Conservation (phyloP, 345 rosid species). For the Hibiscus trionum region DNA sequence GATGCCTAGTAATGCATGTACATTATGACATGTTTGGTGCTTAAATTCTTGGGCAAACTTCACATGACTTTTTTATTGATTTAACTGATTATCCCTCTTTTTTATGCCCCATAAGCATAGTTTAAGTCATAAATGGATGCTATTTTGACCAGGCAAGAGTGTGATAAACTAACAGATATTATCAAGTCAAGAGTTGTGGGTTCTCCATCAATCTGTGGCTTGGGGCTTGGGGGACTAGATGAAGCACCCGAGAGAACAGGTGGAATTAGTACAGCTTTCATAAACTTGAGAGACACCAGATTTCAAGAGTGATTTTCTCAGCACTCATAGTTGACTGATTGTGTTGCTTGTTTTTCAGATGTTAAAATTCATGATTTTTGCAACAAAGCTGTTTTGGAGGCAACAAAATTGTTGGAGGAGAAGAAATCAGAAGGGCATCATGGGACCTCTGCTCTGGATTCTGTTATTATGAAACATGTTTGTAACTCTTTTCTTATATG, state of each 20-base stretch:
- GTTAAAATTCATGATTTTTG: slow-evolving; percentile 36
- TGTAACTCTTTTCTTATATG: slow-evolving; percentile 18
- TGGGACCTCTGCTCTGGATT: slow-evolving; percentile 28
- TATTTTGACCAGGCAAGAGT: slow-evolving; percentile 69
- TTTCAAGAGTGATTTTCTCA: neutral
- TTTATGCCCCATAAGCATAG: neutral
- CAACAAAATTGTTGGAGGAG: slow-evolving; percentile 68
- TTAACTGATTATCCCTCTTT: neutral
- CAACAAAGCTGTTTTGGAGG: slow-evolving; percentile 55
- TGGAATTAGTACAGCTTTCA: slow-evolving; percentile 34
- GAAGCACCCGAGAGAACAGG: slow-evolving; percentile 15
- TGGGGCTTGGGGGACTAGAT: slow-evolving; percentile 21
- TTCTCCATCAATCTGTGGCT: slow-evolving; percentile 21
- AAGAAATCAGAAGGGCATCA: slow-evolving; percentile 39
- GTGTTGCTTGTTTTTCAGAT: slow-evolving; percentile 32
- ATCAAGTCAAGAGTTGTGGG: slow-evolving; percentile 66
- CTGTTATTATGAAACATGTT: slow-evolving; percentile 29
- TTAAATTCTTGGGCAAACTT: neutral
- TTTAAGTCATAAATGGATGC: slow-evolving; percentile 15
- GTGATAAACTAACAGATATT: slow-evolving; percentile 49
- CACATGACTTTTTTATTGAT: neutral
- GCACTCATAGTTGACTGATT: slow-evolving; percentile 9
- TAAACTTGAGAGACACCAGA: slow-evolving; percentile 13
- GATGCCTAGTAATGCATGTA: neutral
- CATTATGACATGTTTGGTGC: neutral